phyloP scores from a whole-genome alignment of 768 basidiomycete species.

The Leccinum rimulosum region DNA sequence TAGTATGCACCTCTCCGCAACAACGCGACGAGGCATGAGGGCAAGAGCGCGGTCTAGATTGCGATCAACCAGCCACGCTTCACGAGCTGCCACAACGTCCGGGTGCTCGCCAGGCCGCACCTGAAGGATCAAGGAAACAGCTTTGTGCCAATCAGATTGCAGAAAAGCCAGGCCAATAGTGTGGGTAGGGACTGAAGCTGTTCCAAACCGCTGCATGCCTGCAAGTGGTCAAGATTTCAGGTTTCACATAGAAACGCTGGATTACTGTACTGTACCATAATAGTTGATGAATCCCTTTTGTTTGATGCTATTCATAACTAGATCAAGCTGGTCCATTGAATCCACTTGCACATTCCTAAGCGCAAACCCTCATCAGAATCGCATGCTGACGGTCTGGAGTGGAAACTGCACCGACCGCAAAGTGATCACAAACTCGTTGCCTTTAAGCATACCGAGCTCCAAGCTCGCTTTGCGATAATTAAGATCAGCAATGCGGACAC shows the following conservation, averaged over 20 bases:
- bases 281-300: conserved; percentile 95
- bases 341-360: conserved; percentile 82
- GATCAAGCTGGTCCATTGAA: conserved; percentile 67
- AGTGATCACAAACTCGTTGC: conserved; percentile 94
- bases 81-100: conserved; percentile 78
- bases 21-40: conserved; percentile 85
- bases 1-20: conserved; percentile 90
- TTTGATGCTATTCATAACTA: conserved; percentile 75
- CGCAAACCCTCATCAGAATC: conserved; percentile 2
- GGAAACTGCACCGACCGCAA: conserved; percentile 54
- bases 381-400: conserved; percentile 15
- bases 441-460: conserved; percentile 95
- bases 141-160: conserved; percentile 86
- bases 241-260: neutral
- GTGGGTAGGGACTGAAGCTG: conserved; percentile 93
- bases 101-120: conserved; percentile 90
- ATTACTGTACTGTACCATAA: conserved; percentile 58
- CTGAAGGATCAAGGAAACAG: conserved; percentile 77
- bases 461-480: conserved; percentile 78
- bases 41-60: conserved; percentile 80
- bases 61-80: conserved; percentile 84
- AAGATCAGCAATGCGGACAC: conserved; percentile 84
- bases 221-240: conserved; percentile 8
- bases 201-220: conserved; percentile 99
- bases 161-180: conserved; percentile 89